Evolutionary conservation across 208 protist genomes (phyloP).

Genomic region (Trypanosoma brucei): DNA sequence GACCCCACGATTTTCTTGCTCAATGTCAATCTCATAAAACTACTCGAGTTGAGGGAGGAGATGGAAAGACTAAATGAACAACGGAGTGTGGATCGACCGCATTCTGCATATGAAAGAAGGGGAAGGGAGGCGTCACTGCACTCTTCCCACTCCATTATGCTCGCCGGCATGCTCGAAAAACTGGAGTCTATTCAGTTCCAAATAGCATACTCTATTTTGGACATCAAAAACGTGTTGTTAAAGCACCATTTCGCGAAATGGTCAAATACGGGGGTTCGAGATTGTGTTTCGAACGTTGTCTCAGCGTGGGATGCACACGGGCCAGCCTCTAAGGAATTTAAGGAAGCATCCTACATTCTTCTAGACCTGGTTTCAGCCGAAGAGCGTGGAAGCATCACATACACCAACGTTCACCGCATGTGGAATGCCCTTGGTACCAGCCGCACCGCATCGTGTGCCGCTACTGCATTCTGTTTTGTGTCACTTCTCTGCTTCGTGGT

Average conservation of each 20-base stretch:
- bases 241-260: constrained; percentile 40
- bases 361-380: constrained; percentile 52
- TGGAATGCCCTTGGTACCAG: constrained; percentile 39
- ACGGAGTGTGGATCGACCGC: constrained; percentile 6
- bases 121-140: constrained; percentile 7
- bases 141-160: background rate
- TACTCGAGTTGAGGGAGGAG: constrained; percentile 45
- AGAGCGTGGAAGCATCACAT: constrained; percentile 28
- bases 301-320: constrained; percentile 40
- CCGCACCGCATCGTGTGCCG: constrained; percentile 8
- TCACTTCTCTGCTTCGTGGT: background rate
- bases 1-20: constrained; percentile 65
- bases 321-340: constrained; percentile 42
- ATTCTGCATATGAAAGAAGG: constrained; percentile 6
- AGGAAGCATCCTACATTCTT: constrained; percentile 32
- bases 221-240: constrained; percentile 39
- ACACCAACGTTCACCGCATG: constrained; percentile 36
- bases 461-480: constrained; percentile 5
- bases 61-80: constrained; percentile 13
- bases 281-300: constrained; percentile 34
- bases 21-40: constrained; percentile 49
- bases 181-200: constrained; percentile 23
- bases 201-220: constrained; percentile 38
- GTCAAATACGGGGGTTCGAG: constrained; percentile 37
- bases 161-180: background rate